Percentiles rank a stretch among this genome's conserved stretches.
Conservation (phyloP, 2,329 filamentous ascomycete species). For the Exophiala xenobiotica region DNA sequence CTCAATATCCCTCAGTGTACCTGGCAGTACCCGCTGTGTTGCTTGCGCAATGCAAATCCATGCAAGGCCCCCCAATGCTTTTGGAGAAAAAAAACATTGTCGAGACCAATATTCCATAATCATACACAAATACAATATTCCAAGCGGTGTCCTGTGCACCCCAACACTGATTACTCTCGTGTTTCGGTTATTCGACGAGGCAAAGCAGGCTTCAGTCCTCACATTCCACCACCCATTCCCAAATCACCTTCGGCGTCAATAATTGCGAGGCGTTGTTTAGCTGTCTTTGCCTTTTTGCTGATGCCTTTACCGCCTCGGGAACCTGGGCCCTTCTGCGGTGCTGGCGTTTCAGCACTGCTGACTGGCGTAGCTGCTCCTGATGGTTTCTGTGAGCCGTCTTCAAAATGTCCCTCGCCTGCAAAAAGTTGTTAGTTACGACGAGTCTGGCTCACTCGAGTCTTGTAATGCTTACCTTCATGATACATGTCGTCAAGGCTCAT, state of each 20-base stretch:
- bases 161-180: too few relatives aligned
- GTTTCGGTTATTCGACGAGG: background rate
- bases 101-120: background rate
- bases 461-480: constrained; percentile 91
- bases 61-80: background rate
- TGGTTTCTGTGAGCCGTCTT: constrained; percentile 76
- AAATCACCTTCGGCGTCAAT: constrained; percentile 47
- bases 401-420: constrained; percentile 91
- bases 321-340: constrained; percentile 60
- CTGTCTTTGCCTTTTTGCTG: constrained; percentile 61
- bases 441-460: too few relatives aligned
- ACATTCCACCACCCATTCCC: constrained; percentile 31
- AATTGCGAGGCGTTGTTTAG: constrained; percentile 51
- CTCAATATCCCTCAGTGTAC: too few relatives aligned
- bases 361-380: constrained; percentile 84
- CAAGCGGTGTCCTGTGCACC: too few relatives aligned
- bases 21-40: too few relatives aligned
- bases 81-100: background rate
- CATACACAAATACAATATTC: background rate
- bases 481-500: constrained; percentile 91
- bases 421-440: constrained; percentile 24
- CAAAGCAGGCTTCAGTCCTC: background rate
- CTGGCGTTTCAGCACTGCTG: constrained; percentile 51
- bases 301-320: constrained; percentile 55
- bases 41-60: too few relatives aligned